Evolutionary conservation across 176 grass and related monocot genomes (phyloP).

Genomic region (Oryza glaberrima): DNA sequence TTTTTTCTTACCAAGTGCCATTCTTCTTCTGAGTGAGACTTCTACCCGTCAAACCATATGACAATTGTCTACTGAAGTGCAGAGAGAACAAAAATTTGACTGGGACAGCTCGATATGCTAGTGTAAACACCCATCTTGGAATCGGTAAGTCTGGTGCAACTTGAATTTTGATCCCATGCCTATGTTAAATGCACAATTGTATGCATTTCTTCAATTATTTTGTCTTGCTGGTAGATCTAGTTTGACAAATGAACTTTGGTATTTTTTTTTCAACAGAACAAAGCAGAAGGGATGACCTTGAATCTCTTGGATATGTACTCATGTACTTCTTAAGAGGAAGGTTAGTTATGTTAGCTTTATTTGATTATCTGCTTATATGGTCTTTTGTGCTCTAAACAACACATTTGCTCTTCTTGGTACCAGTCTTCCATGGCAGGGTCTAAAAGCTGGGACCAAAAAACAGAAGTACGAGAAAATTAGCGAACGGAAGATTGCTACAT

Average conservation of each 20-base stretch:
- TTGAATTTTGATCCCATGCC: constrained; percentile 2
- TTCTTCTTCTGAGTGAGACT: neutral
- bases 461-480: constrained; percentile 96
- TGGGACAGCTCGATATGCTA: constrained; percentile 93
- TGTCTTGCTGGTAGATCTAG: constrained; percentile 3
- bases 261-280: constrained; percentile 64
- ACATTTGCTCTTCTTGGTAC: constrained; percentile 26
- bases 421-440: constrained; percentile 87
- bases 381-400: constrained; percentile 17
- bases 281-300: constrained; percentile 95
- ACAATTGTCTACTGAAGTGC: constrained; percentile 50
- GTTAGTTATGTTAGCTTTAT: constrained; percentile 48
- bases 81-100: constrained; percentile 96
- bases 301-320: constrained; percentile 97
- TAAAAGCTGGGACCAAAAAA: constrained; percentile 94
- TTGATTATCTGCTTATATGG: neutral
- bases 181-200: constrained; percentile 16
- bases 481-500: constrained; percentile 86
- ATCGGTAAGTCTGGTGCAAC: constrained; percentile 58
- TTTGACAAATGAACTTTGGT: constrained; percentile 7
- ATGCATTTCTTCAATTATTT: constrained; percentile 1
- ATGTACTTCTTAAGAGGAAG: constrained; percentile 98
- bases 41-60: constrained; percentile 15
- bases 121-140: constrained; percentile 96
- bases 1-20: constrained; percentile 8